phyloP scores from a whole-genome alignment of 2,329 filamentous ascomycete species.

The Scedosporium apiospermum region DNA sequence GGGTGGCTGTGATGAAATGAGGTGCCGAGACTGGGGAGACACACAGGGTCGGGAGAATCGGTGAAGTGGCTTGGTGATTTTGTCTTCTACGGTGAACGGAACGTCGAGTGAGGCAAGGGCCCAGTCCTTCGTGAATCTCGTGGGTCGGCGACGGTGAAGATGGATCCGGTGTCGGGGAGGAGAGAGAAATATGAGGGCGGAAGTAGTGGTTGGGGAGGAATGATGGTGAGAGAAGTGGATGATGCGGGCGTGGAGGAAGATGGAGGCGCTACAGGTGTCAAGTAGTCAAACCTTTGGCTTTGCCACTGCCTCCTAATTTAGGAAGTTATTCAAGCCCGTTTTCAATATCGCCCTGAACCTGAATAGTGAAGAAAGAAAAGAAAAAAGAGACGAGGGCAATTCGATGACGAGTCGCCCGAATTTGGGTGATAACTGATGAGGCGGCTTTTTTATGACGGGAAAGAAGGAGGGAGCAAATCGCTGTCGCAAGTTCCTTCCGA shows the following conservation, averaged over 20 bases:
- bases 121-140: constrained; percentile 6
- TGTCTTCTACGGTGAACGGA: constrained; percentile 4
- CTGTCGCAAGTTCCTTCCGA: not conserved
- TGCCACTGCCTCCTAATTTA: not conserved
- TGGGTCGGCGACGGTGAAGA: constrained; percentile 1
- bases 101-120: constrained; percentile 1
- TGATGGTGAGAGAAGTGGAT: constrained; percentile 23
- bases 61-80: constrained; percentile 4
- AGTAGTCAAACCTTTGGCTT: constrained; percentile 7
- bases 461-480: not conserved
- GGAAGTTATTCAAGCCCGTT: not conserved
- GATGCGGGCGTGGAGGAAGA: constrained; percentile 19
- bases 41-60: constrained; percentile 5
- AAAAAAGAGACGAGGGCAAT: not conserved
- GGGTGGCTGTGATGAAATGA: constrained; percentile 6
- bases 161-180: constrained; percentile 11
- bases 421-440: not conserved
- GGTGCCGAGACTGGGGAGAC: constrained; percentile 3
- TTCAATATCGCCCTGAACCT: not conserved
- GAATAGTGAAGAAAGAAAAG: not conserved
- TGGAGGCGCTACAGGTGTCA: constrained; percentile 4
- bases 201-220: constrained; percentile 18
- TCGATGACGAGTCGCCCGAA: not conserved
- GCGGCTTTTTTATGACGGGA: not conserved
- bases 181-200: constrained; percentile 12